phyloP scores from a whole-genome alignment of 805 yeast genomes.

The Wickerhamiella bombiphila region DNA sequence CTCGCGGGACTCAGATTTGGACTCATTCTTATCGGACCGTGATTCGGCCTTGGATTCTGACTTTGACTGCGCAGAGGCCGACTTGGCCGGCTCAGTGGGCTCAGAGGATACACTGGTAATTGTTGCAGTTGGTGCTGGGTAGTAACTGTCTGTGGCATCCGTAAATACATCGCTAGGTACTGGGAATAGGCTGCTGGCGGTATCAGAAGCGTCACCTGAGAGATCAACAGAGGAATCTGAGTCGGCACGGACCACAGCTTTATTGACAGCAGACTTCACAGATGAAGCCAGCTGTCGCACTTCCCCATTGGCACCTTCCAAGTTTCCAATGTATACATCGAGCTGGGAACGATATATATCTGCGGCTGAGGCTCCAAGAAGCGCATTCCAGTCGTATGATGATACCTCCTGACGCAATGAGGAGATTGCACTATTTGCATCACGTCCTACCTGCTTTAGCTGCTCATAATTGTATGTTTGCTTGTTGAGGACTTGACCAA shows the following conservation, averaged over 20 bases:
- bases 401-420: constrained; percentile 7
- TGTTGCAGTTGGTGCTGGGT: constrained; percentile 1
- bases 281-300: constrained; percentile 3
- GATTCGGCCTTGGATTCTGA: constrained; percentile 6
- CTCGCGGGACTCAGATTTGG: constrained; percentile 5
- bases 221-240: not conserved
- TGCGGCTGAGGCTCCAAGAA: constrained; percentile 13
- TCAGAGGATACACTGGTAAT: constrained; percentile 4
- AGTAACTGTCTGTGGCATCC: not conserved
- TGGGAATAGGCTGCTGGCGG: constrained; percentile 1
- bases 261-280: not conserved
- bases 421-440: constrained; percentile 10
- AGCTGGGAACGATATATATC: constrained; percentile 11
- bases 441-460: constrained; percentile 6
- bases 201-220: not conserved
- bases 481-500: constrained; percentile 44
- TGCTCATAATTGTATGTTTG: constrained; percentile 5
- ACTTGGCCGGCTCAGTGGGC: constrained; percentile 7
- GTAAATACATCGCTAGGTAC: constrained; percentile 1
- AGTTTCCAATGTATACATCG: constrained; percentile 8
- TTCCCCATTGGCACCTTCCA: constrained; percentile 7
- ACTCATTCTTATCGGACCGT: constrained; percentile 10
- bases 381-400: constrained; percentile 11
- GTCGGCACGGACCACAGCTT: constrained; percentile 1
- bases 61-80: constrained; percentile 6